Base-by-base conservation (phyloP, 2,329 filamentous ascomycete species). In the Neopestalotiopsis sp. region DNA sequence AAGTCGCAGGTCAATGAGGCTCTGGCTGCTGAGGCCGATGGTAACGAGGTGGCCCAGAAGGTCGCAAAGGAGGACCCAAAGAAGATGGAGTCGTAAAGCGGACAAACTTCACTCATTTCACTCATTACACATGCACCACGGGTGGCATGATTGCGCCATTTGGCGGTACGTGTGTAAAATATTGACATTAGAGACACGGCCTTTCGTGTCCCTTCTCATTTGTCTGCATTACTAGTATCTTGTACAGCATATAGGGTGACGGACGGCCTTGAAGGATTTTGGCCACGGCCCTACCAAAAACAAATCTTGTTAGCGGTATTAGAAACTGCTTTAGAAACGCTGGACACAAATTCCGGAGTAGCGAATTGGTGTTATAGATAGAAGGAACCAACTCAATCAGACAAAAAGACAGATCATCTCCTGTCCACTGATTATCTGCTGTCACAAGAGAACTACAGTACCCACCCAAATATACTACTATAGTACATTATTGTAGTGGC, bases 1-100 rank as follows among this genome's bases (percentile, higher is more conserved):
- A 83, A 84, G 74, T 82, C 81, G 65, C 84, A 87, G 72, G 85
- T 84, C 6, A 78, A 77, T 69, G 89, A 90, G 75, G 88, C 88
- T 69, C 78, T 84, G 2, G 86, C 86, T 64, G 86, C 88, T 1
- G 87, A 90, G 79, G 82, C 82, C 2, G 81, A 81, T 42, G 80
- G 84, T 72, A 78, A 80, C 17, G 74, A 83, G 69, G 77, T 82
- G 67, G 78, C 79, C 61, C 78, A 81, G 58, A 72, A 79, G 66
- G 72, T 75, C 68, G 73, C 72, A 69, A 72, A 72, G 68, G 60
- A 67, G 42, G 72, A 72, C 42, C 61, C 67, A 17, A 73, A 73
- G 71, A 74, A 75, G 66, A 17, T 40, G 3, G 71, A 73, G 38
- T 64, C 61, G 14, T 45, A 74, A 74, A 57, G 73, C 73, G 57